Evolutionary conservation across 306 rosid species (phyloP), one percentile per base, ranked within the genome.

Genomic region (Acmispon strigosus): DNA sequence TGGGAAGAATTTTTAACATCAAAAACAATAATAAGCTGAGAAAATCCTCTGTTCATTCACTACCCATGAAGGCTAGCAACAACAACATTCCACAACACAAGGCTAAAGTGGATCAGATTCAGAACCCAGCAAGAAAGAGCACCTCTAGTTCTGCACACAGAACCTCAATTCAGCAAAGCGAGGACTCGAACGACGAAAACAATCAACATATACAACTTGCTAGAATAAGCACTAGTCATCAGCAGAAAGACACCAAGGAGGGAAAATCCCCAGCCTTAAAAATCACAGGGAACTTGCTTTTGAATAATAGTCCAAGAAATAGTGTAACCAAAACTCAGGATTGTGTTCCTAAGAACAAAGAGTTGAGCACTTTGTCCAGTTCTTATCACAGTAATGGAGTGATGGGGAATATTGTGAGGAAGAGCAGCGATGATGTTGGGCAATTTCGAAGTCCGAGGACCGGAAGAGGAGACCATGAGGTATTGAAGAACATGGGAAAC

Each of bases 381-480:
- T 37, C 55, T 73, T 17, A 70, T 12, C 77, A 74, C 5, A 77
- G 71, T 43, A 82, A 74, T 16, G 75, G 48, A 0, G 82, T 57
- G 0, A 90, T 90, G 92, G 96, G 99, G 36, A 95, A 88, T 78
- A 91, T 95, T 42, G 65, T 91, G 83, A 86, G 89, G 83, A 89
- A 79, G 74, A 89, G 75, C 34, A 80, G 72, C 3, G 88, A 78
- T 7, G 92, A 87, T 15, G 43, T 75, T 4, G 60, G 72, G 1
- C 86, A 73, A 10, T 57, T 83, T 73, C 77, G 79, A 41, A 80
- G 89, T 24, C 44, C 74, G 20, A 62, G 62, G 60, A 82, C 60
- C 19, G 68, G 50, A 39, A 80, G 76, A 77, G 75, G 72, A 5
- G 87, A 94, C 62, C 97, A 97, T 18, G 97, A 95, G 73, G 81